A percentile compares a stretch with the other conserved stretches of the same genome.
These are phyloP conservation scores for Rhizopogon salebrosus DNA, from an alignment of 768 basidiomycete species.

Conservation along the genomic window DNA sequence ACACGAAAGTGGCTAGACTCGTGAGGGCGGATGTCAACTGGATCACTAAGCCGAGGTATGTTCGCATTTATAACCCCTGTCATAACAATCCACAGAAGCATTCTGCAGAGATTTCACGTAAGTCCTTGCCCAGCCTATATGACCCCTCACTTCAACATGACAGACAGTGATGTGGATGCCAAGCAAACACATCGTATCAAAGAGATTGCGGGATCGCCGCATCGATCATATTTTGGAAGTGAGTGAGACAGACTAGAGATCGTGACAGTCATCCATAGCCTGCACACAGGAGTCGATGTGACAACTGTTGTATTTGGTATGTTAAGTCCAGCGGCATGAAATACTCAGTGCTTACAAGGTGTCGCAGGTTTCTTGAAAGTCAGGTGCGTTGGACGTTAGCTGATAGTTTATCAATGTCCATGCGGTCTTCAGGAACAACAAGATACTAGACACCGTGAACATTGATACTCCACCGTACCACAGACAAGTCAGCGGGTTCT, in stretches of 20 bases:
- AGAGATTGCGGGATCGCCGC: constrained; percentile 50
- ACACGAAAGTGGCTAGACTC: constrained; percentile 65
- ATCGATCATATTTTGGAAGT: constrained; percentile 71
- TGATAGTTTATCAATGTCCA: not conserved
- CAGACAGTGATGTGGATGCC: constrained; percentile 67
- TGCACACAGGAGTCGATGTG: constrained; percentile 50
- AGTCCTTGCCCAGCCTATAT: constrained; percentile 14
- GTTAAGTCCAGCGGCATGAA: constrained; percentile 12
- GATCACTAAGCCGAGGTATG: constrained; percentile 67
- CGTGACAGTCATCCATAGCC: not conserved
- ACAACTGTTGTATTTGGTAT: constrained; percentile 70
- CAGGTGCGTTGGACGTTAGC: constrained; percentile 33
- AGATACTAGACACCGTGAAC: constrained; percentile 73
- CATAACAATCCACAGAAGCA: not conserved
- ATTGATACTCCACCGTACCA: constrained; percentile 76
- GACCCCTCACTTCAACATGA: not conserved
- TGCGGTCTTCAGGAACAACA: constrained; percentile 38
- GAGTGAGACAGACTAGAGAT: constrained; percentile 20
- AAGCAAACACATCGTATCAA: constrained; percentile 70
- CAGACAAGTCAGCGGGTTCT: constrained; percentile 66
- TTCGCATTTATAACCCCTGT: not conserved
- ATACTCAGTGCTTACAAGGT: not conserved
- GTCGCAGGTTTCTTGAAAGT: constrained; percentile 74
- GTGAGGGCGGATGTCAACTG: constrained; percentile 77
- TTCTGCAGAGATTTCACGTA: constrained; percentile 67